Conservation (phyloP, 2,329 filamentous ascomycete genomes). For the Camillea tinctor region DNA sequence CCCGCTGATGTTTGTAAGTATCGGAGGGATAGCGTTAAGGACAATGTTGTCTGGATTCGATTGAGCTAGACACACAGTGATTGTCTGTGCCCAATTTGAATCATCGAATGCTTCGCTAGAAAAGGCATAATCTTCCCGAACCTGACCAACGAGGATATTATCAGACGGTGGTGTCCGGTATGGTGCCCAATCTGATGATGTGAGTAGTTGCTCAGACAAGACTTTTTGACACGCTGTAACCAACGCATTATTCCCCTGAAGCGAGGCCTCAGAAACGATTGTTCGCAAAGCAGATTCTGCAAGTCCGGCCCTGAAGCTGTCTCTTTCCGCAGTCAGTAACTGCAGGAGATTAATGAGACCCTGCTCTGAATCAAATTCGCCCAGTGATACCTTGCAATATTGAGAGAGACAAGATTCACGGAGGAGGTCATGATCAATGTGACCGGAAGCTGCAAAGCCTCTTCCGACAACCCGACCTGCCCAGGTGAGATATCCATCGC, state of each 20-base stretch:
- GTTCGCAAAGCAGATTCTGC: slow-evolving; percentile 60
- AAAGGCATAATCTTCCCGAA: slow-evolving; percentile 35
- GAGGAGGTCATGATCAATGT: slow-evolving; percentile 59
- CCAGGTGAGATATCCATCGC: slow-evolving; percentile 76
- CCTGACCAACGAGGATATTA: slow-evolving; percentile 25
- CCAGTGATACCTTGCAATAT: slow-evolving; percentile 47
- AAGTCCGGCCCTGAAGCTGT: slow-evolving; percentile 55
- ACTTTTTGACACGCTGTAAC: slow-evolving; percentile 50
- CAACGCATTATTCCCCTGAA: slow-evolving; percentile 47
- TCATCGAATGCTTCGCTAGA: slow-evolving; percentile 42
- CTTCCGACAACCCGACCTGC: slow-evolving; percentile 80
- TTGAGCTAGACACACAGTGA: slow-evolving; percentile 61
- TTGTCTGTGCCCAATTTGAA: slow-evolving; percentile 57
- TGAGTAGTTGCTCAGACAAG: slow-evolving; percentile 50
- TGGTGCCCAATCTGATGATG: slow-evolving; percentile 56
- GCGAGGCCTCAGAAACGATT: slow-evolving; percentile 53
- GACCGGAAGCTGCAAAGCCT: slow-evolving; percentile 75
- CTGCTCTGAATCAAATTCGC: slow-evolving; percentile 58
- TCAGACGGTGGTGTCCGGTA: slow-evolving; percentile 59
- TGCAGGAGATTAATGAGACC: slow-evolving; percentile 62
- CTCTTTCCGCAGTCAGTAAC: slow-evolving; percentile 57
- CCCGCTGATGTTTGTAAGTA: slow-evolving; percentile 63
- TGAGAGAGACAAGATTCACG: slow-evolving; percentile 57
- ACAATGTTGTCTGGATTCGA: slow-evolving; percentile 63
- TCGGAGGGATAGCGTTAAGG: slow-evolving; percentile 64